Base-by-base conservation (phyloP, 2,329 filamentous ascomycete genomes). In the Fusarium sp. region DNA sequence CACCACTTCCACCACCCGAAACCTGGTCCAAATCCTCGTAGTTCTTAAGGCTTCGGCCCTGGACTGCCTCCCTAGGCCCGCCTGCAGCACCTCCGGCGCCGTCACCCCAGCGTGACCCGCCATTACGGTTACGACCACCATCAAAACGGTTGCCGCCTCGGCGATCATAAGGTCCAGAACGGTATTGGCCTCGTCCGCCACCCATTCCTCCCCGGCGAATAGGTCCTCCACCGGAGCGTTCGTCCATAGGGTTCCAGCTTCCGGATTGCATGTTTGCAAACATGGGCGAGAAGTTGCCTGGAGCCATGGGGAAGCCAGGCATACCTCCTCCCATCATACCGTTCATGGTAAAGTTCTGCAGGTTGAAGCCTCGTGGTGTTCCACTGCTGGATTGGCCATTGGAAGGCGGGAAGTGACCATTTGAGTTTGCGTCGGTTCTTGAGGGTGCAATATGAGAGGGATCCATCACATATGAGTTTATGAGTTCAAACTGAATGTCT, bases 1-100 rank as follows among this genome's bases (percentile, higher is more conserved):
- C 95, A 33, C 93, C 93, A 44, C 92, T 91, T 44, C 92, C 93
- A 39, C 89, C 87, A 20, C 91, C 90, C 41, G 91, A 91, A 65
- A 92, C 92, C 50, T 97, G 95, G 84, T 99, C 96, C 30, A 99
- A 86, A 80, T 99, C 96, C 82, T 99, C 97, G 80, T 99, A 99
- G 81, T 94, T 98, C 88, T 97, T 97, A 73, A 99, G 85, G 69
- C 93, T 97, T 64, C 96, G 90, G 10, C 96, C 96, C 75, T 97
- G 94, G 2, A 97, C 95, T 16, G 96, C 95, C 82, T 98, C 95
- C 26, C 93, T 90, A 26, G 96, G 95, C 0, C 95, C 95, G 68
- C 95, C 92, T 6, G 92, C 91, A 38, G 92, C 91, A 30, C 89
- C 92, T 42, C 93, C 92, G 54, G 93, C 93, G 31, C 92, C 92